A percentile compares a stretch with the other conserved stretches of the same genome.
Conservation (phyloP, 148 eudicot genomes). For the Vaccinium darrowii region DNA sequence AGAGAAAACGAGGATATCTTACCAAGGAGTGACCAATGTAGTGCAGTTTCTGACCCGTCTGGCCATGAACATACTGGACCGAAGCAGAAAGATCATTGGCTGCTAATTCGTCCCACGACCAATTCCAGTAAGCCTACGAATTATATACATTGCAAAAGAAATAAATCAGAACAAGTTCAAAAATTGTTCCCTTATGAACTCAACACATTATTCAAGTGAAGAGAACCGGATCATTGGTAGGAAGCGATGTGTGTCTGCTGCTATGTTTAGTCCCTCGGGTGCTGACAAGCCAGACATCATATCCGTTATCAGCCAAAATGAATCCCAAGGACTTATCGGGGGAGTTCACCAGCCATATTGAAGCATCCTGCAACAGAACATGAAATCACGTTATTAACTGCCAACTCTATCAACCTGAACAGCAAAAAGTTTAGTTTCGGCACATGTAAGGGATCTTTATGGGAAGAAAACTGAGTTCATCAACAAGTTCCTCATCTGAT, state of each 20-base stretch:
- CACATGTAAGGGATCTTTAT: too few relatives aligned
- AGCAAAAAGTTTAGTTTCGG: neutral
- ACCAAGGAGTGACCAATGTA: slow-evolving; percentile 73
- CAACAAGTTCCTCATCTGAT: neutral
- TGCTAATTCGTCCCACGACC: slow-evolving; percentile 80
- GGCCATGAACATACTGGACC: slow-evolving; percentile 41
- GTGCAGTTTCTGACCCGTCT: slow-evolving; percentile 50
- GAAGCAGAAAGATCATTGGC: slow-evolving; percentile 59
- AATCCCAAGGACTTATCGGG: slow-evolving; percentile 49
- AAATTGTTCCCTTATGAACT: neutral
- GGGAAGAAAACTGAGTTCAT: neutral
- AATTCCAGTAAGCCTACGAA: slow-evolving; percentile 68
- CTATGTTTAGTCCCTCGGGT: slow-evolving; percentile 50
- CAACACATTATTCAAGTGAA: neutral
- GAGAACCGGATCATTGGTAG: slow-evolving; percentile 33
- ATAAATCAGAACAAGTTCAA: neutral
- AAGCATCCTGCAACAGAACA: slow-evolving; percentile 39
- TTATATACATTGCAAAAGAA: neutral
- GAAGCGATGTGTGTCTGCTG: slow-evolving; percentile 48
- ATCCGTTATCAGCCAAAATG: slow-evolving; percentile 59
- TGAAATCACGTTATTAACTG: neutral
- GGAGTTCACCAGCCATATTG: slow-evolving; percentile 43
- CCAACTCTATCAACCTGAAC: neutral
- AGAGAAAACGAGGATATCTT: neutral
- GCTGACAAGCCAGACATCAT: slow-evolving; percentile 60